Evolutionary conservation across 108 stramenopile genomes (phyloP), one percentile per base, ranked within the genome.

Genomic region (Chaetoceros muelleri): DNA sequence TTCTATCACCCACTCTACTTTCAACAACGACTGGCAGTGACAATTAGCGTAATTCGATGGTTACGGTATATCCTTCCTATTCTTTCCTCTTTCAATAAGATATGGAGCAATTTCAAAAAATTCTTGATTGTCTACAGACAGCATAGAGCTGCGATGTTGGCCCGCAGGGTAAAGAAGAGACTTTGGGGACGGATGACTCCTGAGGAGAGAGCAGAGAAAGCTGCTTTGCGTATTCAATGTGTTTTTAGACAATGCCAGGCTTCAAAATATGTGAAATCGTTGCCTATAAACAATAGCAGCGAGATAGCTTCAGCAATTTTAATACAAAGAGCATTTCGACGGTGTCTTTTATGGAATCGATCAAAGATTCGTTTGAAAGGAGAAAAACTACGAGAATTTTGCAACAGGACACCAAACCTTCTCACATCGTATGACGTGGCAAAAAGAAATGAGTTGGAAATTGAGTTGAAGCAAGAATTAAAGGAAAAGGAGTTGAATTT

Each of bases 21-120:
- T n/a, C n/a, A n/a, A n/a, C n/a, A n/a, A n/a, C n/a, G n/a, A n/a
- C n/a, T n/a, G n/a, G n/a, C n/a, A n/a, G n/a, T n/a, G n/a, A n/a
- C n/a, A n/a, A n/a, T n/a, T n/a, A n/a, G n/a, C n/a, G n/a, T n/a
- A 0, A 28, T 85, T 1, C 78, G 82, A 23, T 86, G 77, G 75
- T 46, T 64, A 18, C 86, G 82, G 55, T 90, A 82, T 57, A 28
- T 76, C 1, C 72, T 67, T 16, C 88, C 88, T 0, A 60, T 90
- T 5, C 51, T 86, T 27, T 82, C 76, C 8, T 69, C 79, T 13
- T 66, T 66, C 30, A 84, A 83, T 46, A 85, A 85, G 48, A 52
- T 90, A 24, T 30, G 65, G n/a, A 79, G 65, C 24, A 74, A 80
- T 46, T 20, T 70, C 8, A 24, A 62, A 1, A 80, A 83, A 30